phyloP scores from a whole-genome alignment of 805 yeast genomes.

The Vanderwaltozyma polyspora region DNA sequence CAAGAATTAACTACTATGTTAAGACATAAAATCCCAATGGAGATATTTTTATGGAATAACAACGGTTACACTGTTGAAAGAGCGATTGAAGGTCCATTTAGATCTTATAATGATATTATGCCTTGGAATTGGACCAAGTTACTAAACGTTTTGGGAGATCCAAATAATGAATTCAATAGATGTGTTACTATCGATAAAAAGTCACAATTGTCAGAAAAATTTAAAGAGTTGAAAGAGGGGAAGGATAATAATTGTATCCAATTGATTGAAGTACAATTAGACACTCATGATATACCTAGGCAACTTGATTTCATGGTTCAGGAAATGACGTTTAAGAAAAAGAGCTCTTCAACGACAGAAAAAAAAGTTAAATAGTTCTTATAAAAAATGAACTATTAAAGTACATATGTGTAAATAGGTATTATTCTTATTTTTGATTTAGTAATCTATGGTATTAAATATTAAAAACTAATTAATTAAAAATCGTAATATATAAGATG shows the following conservation, averaged over 20 bases:
- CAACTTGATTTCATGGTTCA: conserved; percentile 38
- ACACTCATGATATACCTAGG: conserved; percentile 53
- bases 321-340: conserved; percentile 3
- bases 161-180: conserved; percentile 23
- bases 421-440: neutral
- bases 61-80: conserved; percentile 87
- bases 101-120: conserved; percentile 72
- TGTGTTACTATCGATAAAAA: conserved; percentile 29
- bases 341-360: neutral
- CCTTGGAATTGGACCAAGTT: conserved; percentile 73
- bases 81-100: conserved; percentile 65
- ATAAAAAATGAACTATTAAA: no score
- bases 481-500: no score
- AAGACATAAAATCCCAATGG: conserved; percentile 50
- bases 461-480: no score
- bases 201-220: conserved; percentile 30
- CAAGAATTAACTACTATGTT: conserved; percentile 68
- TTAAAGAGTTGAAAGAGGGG: conserved; percentile 28
- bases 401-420: neutral
- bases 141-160: conserved; percentile 54
- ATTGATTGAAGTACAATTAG: conserved; percentile 51
- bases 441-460: no score
- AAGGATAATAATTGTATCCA: conserved; percentile 31
- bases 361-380: neutral
- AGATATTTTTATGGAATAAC: conserved; percentile 69